Base-by-base conservation (phyloP, 2,329 filamentous ascomycete genomes). In the Eutypa lata region DNA sequence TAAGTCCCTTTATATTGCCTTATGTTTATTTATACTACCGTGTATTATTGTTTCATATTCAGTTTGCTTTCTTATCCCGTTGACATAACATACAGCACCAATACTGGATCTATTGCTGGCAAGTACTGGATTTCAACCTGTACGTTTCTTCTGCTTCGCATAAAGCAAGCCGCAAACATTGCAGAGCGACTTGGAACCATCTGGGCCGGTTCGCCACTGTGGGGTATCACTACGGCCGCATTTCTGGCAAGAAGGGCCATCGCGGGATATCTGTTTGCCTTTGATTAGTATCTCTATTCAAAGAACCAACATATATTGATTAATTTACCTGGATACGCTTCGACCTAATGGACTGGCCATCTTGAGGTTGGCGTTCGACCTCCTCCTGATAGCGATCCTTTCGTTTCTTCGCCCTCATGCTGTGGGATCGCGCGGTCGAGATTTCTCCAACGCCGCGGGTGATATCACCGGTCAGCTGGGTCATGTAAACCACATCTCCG, bases 401-500 rank as follows among this genome's bases (percentile, higher is more conserved):
- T 24, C 37, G 50, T 22, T 51, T 53, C 22, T 44, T 38, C 21
- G 48, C 52, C 13, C 52, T 48, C 51, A 53, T 48, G 47, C 51
- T 47, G 44, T 58, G 56, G 16, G 54, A 49, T 24, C 56, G 31
- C 19, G 55, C 50, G 37, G 53, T 47, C 7, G 56, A 48, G 35
- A 58, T 58, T n/a, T 50, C 48, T 26, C 51, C 47, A 4, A 56
- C 56, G 52, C 51, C 45, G 33, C 56, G 56, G 24, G 49, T 35
- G 33, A 58, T 58, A 14, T 58, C 56, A 40, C 48, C 51, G 18
- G 56, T 54, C 6, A 58, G 56, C 54, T 56, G 51, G 13, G 56
- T 56, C 56, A 58, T 58, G 50, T 56, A 58, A 35, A 54, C 42
- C n/a, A 58, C 46, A 26, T 58, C 56, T 21, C 56, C 51, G 31